A percentile compares a stretch with the other conserved stretches of the same genome.
Conservation (phyloP, 805 yeast species). For the Ogataea chonburiensis region DNA sequence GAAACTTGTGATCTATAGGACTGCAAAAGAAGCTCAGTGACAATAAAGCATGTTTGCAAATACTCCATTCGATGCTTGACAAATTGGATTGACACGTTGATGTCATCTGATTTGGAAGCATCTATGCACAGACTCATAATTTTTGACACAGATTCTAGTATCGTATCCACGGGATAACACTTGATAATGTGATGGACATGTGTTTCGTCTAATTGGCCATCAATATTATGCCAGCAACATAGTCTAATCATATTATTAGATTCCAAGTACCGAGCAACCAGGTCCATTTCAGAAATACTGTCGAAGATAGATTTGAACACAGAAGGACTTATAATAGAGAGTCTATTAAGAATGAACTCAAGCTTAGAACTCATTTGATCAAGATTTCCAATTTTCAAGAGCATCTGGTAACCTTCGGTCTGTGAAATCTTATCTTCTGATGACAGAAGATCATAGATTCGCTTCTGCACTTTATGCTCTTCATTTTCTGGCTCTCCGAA, state of each 20-base stretch:
- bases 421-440: conserved; percentile 25
- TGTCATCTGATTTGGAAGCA: conserved; percentile 28
- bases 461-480: conserved; percentile 20
- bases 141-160: conserved; percentile 25
- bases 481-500: conserved; percentile 18
- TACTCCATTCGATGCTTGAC: conserved; percentile 28
- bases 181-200: conserved; percentile 13
- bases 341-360: conserved; percentile 23
- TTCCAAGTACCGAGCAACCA: conserved; percentile 21
- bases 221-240: conserved; percentile 20
- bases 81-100: conserved; percentile 32
- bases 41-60: conserved; percentile 22
- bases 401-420: conserved; percentile 20
- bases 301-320: conserved; percentile 26
- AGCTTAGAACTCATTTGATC: conserved; percentile 10
- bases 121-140: conserved; percentile 25
- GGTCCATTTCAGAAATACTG: conserved; percentile 10
- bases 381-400: conserved; percentile 1
- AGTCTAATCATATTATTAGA: conserved; percentile 31
- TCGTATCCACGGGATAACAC: conserved; percentile 22
- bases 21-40: conserved; percentile 14
- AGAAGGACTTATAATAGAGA: conserved; percentile 25
- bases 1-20: conserved; percentile 15
- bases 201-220: conserved; percentile 2
- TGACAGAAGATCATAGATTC: conserved; percentile 25